These are phyloP conservation scores for Aspergillus costaricaensis DNA, from an alignment of 2,329 filamentous ascomycete genomes.

Conservation along the genomic window DNA sequence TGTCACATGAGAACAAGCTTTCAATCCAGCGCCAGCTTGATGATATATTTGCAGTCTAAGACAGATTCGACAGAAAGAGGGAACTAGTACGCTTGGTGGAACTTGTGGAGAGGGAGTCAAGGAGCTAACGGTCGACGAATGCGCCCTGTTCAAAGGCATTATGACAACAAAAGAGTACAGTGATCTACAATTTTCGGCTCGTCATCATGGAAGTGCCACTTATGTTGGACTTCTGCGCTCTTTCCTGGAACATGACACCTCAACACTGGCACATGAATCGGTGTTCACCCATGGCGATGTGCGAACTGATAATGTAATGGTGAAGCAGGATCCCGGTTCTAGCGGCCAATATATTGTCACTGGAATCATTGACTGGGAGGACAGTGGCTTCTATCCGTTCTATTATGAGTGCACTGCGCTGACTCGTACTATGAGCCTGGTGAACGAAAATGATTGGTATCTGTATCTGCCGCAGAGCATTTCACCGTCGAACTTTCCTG, in stretches of 20 bases:
- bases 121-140: slow-evolving; percentile 26
- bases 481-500: slow-evolving; percentile 24
- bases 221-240: slow-evolving; percentile 28
- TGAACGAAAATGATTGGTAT: slow-evolving; percentile 33
- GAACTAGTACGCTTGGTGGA: slow-evolving; percentile 24
- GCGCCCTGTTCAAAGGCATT: slow-evolving; percentile 23
- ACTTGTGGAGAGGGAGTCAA: slow-evolving; percentile 30
- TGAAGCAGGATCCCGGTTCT: slow-evolving; percentile 18
- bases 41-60: slow-evolving; percentile 23
- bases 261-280: slow-evolving; percentile 12
- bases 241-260: slow-evolving; percentile 18
- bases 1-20: slow-evolving; percentile 23
- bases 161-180: slow-evolving; percentile 4
- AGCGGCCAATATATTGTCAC: slow-evolving; percentile 20
- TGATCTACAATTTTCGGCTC: slow-evolving; percentile 10
- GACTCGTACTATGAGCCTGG: slow-evolving; percentile 20
- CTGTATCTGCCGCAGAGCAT: slow-evolving; percentile 29
- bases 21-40: slow-evolving; percentile 25
- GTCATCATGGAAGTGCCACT: slow-evolving; percentile 21
- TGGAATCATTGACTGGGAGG: slow-evolving; percentile 36
- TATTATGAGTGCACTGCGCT: slow-evolving; percentile 31
- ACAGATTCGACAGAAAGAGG: slow-evolving; percentile 17
- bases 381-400: slow-evolving; percentile 34
- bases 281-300: slow-evolving; percentile 35
- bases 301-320: slow-evolving; percentile 29